Evolutionary conservation across 139 green algal genomes (phyloP).

Genomic region (Eudorina sp.): DNA sequence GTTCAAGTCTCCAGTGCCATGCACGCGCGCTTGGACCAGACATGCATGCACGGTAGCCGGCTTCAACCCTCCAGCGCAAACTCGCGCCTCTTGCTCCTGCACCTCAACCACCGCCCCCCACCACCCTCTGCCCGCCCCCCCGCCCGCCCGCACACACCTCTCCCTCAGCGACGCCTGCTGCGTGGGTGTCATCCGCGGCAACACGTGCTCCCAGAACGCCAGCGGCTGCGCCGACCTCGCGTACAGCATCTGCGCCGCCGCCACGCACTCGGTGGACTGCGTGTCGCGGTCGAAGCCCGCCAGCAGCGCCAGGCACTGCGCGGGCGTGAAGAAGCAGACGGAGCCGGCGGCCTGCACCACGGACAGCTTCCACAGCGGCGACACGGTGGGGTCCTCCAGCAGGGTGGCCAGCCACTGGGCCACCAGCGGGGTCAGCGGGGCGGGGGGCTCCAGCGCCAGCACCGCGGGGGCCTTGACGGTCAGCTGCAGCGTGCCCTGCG

Average conservation of each 20-base stretch:
- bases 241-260: conserved; percentile 59
- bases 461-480: conserved; percentile 38
- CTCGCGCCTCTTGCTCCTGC: no score
- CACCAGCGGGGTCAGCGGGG: background rate
- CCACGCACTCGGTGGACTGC: conserved; percentile 47
- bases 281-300: conserved; percentile 22
- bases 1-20: no score
- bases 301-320: conserved; percentile 43
- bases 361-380: conserved; percentile 60
- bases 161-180: conserved; percentile 35
- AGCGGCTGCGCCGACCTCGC: conserved; percentile 54
- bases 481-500: conserved; percentile 44
- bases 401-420: conserved; percentile 48
- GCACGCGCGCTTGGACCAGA: no score
- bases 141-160: conserved; percentile 5
- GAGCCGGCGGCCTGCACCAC: conserved; percentile 55
- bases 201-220: conserved; percentile 53
- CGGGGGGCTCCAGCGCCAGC: conserved; percentile 24
- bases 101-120: background rate
- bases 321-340: conserved; percentile 55
- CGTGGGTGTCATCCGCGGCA: conserved; percentile 43
- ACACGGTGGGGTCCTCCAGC: background rate
- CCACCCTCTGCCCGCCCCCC: no score
- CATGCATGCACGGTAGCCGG: no score
- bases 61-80: no score